phyloP scores from a whole-genome alignment of 179 eudicot genomes.

The Camellia oleifera region DNA sequence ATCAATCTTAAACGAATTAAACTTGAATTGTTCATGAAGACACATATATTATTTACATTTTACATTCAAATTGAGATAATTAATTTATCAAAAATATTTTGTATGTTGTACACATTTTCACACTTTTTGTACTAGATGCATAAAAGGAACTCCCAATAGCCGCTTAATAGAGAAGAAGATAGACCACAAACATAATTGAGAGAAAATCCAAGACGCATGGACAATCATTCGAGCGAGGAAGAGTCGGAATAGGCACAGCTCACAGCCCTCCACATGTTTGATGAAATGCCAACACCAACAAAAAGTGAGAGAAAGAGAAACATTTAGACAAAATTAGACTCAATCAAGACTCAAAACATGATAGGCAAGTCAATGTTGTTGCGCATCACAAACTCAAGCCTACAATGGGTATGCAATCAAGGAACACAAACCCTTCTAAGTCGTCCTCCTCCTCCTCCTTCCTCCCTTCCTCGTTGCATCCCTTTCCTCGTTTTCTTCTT shows the following conservation, averaged over 20 bases:
- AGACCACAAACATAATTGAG: conserved; percentile 9
- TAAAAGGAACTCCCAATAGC: neutral
- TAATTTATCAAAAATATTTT: no score
- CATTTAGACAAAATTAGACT: neutral
- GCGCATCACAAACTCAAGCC: neutral
- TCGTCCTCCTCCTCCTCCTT: neutral
- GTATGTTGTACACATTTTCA: no score
- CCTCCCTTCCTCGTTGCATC: neutral
- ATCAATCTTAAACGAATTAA: no score
- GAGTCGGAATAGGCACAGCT: neutral
- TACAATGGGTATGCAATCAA: conserved; percentile 2
- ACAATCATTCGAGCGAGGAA: neutral
- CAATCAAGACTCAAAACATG: neutral
- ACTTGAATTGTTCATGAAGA: no score
- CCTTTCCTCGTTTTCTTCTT: conserved; percentile 7
- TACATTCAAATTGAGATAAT: no score
- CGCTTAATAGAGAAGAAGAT: conserved; percentile 5
- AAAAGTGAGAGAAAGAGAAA: neutral
- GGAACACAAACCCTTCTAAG: neutral
- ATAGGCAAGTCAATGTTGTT: neutral
- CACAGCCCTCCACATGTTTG: conserved; percentile 10
- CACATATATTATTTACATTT: no score
- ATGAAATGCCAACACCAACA: neutral
- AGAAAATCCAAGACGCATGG: conserved; percentile 3
- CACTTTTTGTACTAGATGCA: no score